Conservation (phyloP, 2,329 filamentous ascomycete genomes). For the Talaromyces marneffei region DNA sequence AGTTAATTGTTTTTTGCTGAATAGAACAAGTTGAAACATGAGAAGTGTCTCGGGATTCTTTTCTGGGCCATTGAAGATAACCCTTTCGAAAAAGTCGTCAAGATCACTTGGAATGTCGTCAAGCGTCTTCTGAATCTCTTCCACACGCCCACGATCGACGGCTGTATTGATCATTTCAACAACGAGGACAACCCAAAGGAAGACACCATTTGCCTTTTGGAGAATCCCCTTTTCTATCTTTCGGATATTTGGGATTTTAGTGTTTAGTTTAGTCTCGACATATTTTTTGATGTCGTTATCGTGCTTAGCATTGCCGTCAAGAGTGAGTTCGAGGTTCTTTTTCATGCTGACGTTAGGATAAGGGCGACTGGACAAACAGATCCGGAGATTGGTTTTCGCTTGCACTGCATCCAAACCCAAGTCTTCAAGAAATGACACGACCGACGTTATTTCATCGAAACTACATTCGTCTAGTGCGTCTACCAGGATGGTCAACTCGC, state of each 20-base stretch:
- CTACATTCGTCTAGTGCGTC: neutral
- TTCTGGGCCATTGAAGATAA: neutral
- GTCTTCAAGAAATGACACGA: neutral
- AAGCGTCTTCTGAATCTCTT: conserved; percentile 24
- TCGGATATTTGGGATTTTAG: neutral
- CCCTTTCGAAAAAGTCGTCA: neutral
- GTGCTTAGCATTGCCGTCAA: neutral
- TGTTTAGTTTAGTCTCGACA: neutral
- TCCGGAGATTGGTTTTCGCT: neutral
- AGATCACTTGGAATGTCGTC: conserved; percentile 26
- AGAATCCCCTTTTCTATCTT: conserved; percentile 20
- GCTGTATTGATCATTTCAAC: conserved; percentile 37
- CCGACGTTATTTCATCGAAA: neutral
- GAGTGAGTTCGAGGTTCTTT: conserved; percentile 9
- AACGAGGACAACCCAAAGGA: conserved; percentile 42
- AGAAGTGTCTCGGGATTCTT: neutral
- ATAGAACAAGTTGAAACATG: neutral
- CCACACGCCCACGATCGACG: conserved; percentile 22
- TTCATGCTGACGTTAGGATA: conserved; percentile 1
- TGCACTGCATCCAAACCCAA: neutral
- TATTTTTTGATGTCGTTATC: neutral
- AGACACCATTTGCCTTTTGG: conserved; percentile 34
- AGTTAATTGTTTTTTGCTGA: neutral
- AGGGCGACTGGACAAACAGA: conserved; percentile 3
- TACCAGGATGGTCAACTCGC: neutral